phyloP scores from a whole-genome alignment of 225 moss, liverwort and hornwort species.

The Straminergon stramineum region DNA sequence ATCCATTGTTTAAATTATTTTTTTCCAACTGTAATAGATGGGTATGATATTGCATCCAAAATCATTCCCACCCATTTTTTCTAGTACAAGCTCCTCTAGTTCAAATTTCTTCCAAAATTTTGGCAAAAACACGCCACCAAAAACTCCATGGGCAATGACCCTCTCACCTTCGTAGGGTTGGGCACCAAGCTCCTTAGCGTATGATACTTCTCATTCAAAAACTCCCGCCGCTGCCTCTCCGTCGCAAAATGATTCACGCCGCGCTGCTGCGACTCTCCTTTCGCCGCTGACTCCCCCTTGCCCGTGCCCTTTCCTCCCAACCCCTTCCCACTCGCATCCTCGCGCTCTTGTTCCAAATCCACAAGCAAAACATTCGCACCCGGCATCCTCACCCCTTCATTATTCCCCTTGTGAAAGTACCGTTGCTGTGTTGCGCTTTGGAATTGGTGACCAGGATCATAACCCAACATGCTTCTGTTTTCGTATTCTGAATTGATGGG shows the following conservation, averaged over 20 bases:
- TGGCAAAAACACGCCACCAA: not conserved
- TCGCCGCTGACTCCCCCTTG: not conserved
- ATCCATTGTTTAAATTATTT: not conserved
- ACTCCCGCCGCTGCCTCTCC: conserved; percentile 85
- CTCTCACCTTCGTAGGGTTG: conserved; percentile 74
- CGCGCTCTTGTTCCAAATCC: conserved; percentile 37
- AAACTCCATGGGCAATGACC: too few relatives aligned
- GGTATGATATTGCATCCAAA: not conserved
- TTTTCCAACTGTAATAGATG: rapidly evolving
- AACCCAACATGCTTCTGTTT: not conserved
- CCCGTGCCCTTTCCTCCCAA: conserved; percentile 12
- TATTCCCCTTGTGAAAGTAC: conserved; percentile 9
- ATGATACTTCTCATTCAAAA: conserved; percentile 91
- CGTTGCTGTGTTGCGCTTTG: not conserved
- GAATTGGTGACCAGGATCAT: not conserved
- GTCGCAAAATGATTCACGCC: conserved; percentile 92
- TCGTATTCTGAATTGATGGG: conserved; percentile 9
- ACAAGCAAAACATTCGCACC: not conserved
- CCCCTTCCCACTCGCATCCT: conserved; percentile 1
- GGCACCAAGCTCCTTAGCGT: conserved; percentile 80
- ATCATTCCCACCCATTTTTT: too few relatives aligned
- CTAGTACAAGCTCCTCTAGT: too few relatives aligned
- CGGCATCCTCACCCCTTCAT: not conserved
- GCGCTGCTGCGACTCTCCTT: conserved; percentile 29
- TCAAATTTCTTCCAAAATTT: not conserved